Evolutionary conservation across 2,329 filamentous ascomycete species (phyloP).

Genomic region (Dothideomycetes sp.): DNA sequence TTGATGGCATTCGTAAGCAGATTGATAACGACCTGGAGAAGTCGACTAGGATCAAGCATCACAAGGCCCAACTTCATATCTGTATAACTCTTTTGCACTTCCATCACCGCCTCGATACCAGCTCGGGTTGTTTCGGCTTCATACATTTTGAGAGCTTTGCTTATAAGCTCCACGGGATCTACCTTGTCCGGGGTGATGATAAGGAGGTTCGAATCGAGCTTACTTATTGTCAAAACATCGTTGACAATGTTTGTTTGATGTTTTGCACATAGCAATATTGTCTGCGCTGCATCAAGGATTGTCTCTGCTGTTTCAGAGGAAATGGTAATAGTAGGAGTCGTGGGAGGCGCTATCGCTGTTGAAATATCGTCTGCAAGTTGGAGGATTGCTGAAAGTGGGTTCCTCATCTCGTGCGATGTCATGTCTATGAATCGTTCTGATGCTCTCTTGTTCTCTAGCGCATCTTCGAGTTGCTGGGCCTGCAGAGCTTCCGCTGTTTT

Average conservation of each 20-base stretch:
- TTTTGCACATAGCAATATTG: slow-evolving; percentile 19
- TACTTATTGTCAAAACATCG: slow-evolving; percentile 34
- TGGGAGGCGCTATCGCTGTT: slow-evolving; percentile 15
- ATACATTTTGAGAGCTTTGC: slow-evolving; percentile 25
- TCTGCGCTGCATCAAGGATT: slow-evolving; percentile 16
- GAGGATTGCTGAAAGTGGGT: slow-evolving; percentile 32
- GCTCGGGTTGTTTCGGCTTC: slow-evolving; percentile 26
- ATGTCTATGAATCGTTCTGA: slow-evolving; percentile 25
- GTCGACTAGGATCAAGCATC: slow-evolving; percentile 29
- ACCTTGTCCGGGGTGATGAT: slow-evolving; percentile 30
- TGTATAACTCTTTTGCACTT: slow-evolving; percentile 24
- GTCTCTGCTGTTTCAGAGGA: slow-evolving; percentile 6
- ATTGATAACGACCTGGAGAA: slow-evolving; percentile 32
- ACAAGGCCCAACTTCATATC: slow-evolving; percentile 24
- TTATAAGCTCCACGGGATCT: slow-evolving; percentile 24
- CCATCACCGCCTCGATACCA: slow-evolving; percentile 20
- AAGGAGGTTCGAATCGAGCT: slow-evolving; percentile 19
- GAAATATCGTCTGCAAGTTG: slow-evolving; percentile 34
- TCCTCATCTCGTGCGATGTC: slow-evolving; percentile 32
- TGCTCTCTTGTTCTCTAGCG: slow-evolving; percentile 23
- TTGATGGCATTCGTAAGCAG: slow-evolving; percentile 37
- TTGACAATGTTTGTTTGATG: slow-evolving; percentile 32
- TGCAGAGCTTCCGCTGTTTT: slow-evolving; percentile 21
- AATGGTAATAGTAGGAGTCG: neutral
- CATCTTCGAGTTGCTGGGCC: slow-evolving; percentile 21